phyloP scores from a whole-genome alignment of 768 basidiomycete species.

The Pleurotus djamor region DNA sequence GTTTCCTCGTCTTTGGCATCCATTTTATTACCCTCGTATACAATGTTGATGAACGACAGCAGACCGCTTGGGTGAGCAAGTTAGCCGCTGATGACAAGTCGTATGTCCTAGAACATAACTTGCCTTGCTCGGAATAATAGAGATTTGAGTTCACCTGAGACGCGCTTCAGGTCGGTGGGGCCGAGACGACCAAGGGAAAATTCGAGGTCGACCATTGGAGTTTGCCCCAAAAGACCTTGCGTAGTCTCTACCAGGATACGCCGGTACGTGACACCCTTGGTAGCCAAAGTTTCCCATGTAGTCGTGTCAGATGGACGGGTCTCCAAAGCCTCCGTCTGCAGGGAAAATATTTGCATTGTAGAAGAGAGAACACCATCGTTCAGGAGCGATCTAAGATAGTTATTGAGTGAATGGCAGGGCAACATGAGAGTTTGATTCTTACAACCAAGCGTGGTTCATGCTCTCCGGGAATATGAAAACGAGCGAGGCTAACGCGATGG shows the following conservation, averaged over 20 bases:
- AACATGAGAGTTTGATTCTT: background rate
- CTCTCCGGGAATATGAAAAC: conserved; percentile 42
- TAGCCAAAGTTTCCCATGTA: conserved; percentile 25
- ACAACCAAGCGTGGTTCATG: conserved; percentile 26
- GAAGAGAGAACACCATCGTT: conserved; percentile 12
- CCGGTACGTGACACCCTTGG: conserved; percentile 21
- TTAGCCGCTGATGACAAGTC: no score
- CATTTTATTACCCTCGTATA: conserved; percentile 25
- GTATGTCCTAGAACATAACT: no score
- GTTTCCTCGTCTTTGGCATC: conserved; percentile 19
- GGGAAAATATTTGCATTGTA: conserved; percentile 24
- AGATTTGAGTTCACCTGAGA: conserved; percentile 34
- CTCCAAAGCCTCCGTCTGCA: conserved; percentile 30
- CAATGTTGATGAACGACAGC: conserved; percentile 35
- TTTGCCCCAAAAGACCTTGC: conserved; percentile 29
- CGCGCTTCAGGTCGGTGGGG: conserved; percentile 34
- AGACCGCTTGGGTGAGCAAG: conserved; percentile 22
- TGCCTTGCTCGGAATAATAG: conserved; percentile 35
- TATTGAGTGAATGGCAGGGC: background rate
- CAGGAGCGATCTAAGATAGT: background rate
- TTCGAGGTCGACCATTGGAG: conserved; percentile 38
- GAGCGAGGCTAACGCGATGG: conserved; percentile 33
- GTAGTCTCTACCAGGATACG: conserved; percentile 25
- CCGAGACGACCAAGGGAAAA: conserved; percentile 40
- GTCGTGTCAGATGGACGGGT: conserved; percentile 30